Evolutionary conservation across 495 filamentous ascomycete genomes (phyloP), one percentile per base, ranked within the genome.

Genomic region (Aspergillus panamensis): DNA sequence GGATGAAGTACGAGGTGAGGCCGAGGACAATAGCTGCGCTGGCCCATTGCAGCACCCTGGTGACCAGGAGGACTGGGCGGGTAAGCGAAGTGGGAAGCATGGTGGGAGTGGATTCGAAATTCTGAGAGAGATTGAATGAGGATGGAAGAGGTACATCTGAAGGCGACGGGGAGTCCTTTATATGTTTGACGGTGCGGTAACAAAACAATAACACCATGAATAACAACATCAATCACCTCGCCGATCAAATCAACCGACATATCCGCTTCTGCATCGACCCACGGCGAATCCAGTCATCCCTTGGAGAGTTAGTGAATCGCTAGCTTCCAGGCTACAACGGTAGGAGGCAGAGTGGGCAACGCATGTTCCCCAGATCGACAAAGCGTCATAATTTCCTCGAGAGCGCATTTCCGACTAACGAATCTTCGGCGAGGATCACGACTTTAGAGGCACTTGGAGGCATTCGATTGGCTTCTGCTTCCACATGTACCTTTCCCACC

Each of bases 21-120:
- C 80, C 81, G 75, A 86, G 78, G 10, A 84, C 82, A 57, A 86
- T 85, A 43, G 84, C 80, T 20, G 82, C 74, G 39, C 80, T 83
- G 37, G 72, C 64, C 83, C 83, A 86, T 54, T 79, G 76, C 62
- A 79, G 16, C 2, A 60, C 39, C 2, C 76, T 71, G 21, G 59
- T 64, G 48, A 53, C 44, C 47, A 79, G 69, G 63, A 73, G 70
- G 40, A 77, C 32, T 3, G 76, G 76, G 3, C 73, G 68, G 14
- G 71, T 47, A 17, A 74, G 54, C 31, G 67, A 19, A 25, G 62
- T 68, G 43, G 69, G 68, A 42, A 72, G 60, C 72, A 75, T 77
- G 16, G n/a, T 63, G 62, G 10, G 0, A 32, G 16, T 8, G 14
- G 21, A 16, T 52, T 21, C 3, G 17, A 13, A 52, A 3, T 13